Percentiles rank a stretch among this genome's conserved stretches.
Evolutionary conservation across 2,329 filamentous ascomycete genomes (phyloP).

Genomic region (Aspergillus proliferans): DNA sequence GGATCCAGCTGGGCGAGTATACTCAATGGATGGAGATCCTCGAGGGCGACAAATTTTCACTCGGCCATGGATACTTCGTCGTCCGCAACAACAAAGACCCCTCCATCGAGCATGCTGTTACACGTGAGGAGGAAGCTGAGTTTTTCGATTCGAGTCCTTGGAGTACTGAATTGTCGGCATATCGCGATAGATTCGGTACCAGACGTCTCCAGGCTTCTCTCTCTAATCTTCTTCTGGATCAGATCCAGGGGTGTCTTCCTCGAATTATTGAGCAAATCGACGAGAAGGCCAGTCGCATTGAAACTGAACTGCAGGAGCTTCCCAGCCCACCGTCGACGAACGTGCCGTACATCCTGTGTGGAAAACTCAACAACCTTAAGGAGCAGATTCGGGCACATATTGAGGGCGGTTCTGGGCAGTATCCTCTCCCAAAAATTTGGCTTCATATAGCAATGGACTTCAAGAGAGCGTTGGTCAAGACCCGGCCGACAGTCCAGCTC

Average conservation of each 20-base stretch:
- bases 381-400: constrained; percentile 49
- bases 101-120: constrained; percentile 39
- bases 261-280: constrained; percentile 37
- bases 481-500: constrained; percentile 29
- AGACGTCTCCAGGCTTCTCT: constrained; percentile 43
- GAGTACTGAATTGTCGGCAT: constrained; percentile 34
- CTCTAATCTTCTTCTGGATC: constrained; percentile 43
- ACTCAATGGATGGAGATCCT: constrained; percentile 61
- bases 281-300: constrained; percentile 46
- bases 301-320: constrained; percentile 50
- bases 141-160: constrained; percentile 50
- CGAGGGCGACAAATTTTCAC: constrained; percentile 52
- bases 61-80: constrained; percentile 72
- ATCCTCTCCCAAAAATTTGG: constrained; percentile 41
- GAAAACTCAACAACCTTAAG: constrained; percentile 54
- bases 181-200: constrained; percentile 48
- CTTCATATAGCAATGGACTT: constrained; percentile 47
- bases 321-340: constrained; percentile 62
- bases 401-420: constrained; percentile 40
- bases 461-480: constrained; percentile 42
- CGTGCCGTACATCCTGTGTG: constrained; percentile 59
- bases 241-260: constrained; percentile 38
- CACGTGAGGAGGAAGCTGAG: constrained; percentile 42
- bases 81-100: constrained; percentile 54
- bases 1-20: constrained; percentile 51